phyloP scores from a whole-genome alignment of 1,284 basidiomycete genomes.

The Trametes sp. region DNA sequence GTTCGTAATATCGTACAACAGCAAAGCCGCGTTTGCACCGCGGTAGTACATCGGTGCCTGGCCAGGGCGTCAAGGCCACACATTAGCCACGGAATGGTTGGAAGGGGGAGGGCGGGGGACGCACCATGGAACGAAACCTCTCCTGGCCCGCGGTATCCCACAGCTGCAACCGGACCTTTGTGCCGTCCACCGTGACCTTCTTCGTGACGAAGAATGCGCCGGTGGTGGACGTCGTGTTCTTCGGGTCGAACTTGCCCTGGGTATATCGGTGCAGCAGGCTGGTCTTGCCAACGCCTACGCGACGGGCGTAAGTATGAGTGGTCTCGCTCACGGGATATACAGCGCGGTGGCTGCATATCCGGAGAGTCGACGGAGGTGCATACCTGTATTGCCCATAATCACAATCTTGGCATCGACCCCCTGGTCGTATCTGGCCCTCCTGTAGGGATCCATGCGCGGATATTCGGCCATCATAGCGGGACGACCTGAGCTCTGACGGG shows the following conservation, averaged over 20 bases:
- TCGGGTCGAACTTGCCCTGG: slow-evolving; percentile 88
- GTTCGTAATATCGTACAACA: slow-evolving; percentile 98
- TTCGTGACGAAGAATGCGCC: slow-evolving; percentile 96
- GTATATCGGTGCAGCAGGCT: slow-evolving; percentile 94
- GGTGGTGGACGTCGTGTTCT: slow-evolving; percentile 90
- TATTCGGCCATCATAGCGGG: slow-evolving; percentile 44
- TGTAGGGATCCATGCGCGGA: slow-evolving; percentile 65
- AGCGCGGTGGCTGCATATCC: slow-evolving; percentile 9
- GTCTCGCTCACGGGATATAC: background rate
- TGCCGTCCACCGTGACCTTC: slow-evolving; percentile 88
- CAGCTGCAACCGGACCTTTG: slow-evolving; percentile 85
- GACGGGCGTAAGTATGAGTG: slow-evolving; percentile 11
- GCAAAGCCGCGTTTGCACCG: slow-evolving; percentile 94
- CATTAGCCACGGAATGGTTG: slow-evolving; percentile 22
- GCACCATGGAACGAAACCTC: slow-evolving; percentile 91
- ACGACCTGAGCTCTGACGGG: slow-evolving; percentile 29
- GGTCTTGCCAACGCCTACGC: slow-evolving; percentile 90
- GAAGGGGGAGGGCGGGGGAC: slow-evolving; percentile 39
- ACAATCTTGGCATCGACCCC: slow-evolving; percentile 97
- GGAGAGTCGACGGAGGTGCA: slow-evolving; percentile 29
- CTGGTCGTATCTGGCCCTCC: slow-evolving; percentile 72
- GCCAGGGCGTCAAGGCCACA: slow-evolving; percentile 25
- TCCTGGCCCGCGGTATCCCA: slow-evolving; percentile 99
- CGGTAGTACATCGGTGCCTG: slow-evolving; percentile 99
- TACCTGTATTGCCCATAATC: slow-evolving; percentile 94